Percentiles rank a stretch among this genome's conserved stretches.
These are phyloP conservation scores for Xylariaceae sp. DNA, from an alignment of 2,329 filamentous ascomycete genomes.

Conservation along the genomic window DNA sequence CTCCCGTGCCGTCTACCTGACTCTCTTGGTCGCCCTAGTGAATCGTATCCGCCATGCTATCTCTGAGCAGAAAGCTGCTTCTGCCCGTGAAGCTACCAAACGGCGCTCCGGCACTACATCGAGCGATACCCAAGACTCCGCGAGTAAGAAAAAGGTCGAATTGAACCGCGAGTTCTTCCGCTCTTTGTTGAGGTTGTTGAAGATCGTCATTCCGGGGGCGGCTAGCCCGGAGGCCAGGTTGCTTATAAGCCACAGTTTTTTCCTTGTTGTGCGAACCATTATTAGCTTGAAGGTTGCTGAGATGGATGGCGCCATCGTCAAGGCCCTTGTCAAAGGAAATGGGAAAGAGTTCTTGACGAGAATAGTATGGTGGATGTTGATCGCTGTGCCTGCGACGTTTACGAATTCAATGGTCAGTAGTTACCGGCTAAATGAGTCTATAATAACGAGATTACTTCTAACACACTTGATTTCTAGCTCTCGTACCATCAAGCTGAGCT, in stretches of 20 bases:
- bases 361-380: constrained; percentile 97
- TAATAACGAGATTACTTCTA: neutral
- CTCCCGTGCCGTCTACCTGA: constrained; percentile 82
- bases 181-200: constrained; percentile 76
- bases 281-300: constrained; percentile 96
- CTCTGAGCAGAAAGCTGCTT: constrained; percentile 88
- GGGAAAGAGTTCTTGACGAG: constrained; percentile 88
- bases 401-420: constrained; percentile 92
- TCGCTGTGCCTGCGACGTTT: constrained; percentile 93
- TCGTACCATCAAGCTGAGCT: constrained; percentile 97
- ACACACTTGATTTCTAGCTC: constrained; percentile 58
- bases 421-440: neutral
- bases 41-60: constrained; percentile 92
- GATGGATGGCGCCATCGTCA: constrained; percentile 92
- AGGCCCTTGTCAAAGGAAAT: constrained; percentile 87
- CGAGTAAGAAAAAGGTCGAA: constrained; percentile 74
- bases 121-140: constrained; percentile 42
- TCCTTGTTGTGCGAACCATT: constrained; percentile 86
- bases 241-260: constrained; percentile 89
- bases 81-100: constrained; percentile 68
- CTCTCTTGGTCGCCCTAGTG: constrained; percentile 77
- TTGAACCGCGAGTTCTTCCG: constrained; percentile 83
- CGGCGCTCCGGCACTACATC: constrained; percentile 59
- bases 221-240: constrained; percentile 85
- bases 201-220: constrained; percentile 90